Evolutionary conservation across 2,329 filamentous ascomycete species (phyloP).

Genomic region (Stemphylium lycopersici): DNA sequence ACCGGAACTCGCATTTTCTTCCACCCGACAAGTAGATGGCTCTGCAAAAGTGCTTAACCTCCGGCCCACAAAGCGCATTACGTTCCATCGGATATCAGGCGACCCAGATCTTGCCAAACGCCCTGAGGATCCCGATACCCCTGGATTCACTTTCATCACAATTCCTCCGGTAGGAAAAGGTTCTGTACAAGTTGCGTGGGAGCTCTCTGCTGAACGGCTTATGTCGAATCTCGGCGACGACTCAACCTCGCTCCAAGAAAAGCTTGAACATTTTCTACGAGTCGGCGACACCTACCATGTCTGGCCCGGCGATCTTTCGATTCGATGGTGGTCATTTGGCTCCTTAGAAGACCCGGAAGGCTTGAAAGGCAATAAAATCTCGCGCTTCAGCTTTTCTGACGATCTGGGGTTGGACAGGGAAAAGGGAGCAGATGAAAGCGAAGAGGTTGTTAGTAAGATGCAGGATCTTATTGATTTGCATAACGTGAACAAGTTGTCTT

Average conservation of each 20-base stretch:
- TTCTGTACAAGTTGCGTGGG: slow-evolving; percentile 12
- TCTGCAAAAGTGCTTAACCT: slow-evolving; percentile 16
- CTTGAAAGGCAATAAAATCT: slow-evolving; percentile 17
- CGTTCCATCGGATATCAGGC: slow-evolving; percentile 12
- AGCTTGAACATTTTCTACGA: slow-evolving; percentile 16
- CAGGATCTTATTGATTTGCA: slow-evolving; percentile 5
- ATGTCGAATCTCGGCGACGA: slow-evolving; percentile 13
- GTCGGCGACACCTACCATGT: slow-evolving; percentile 14
- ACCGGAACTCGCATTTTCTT: slow-evolving; percentile 10
- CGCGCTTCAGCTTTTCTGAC: slow-evolving; percentile 13
- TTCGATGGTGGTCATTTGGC: slow-evolving; percentile 18
- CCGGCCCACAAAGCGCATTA: slow-evolving; percentile 14
- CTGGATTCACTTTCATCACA: slow-evolving; percentile 16
- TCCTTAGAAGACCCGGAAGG: slow-evolving; percentile 16
- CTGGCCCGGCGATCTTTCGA: slow-evolving; percentile 10
- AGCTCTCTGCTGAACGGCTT: slow-evolving; percentile 11
- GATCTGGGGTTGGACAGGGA: slow-evolving; percentile 12
- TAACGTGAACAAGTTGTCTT: slow-evolving; percentile 5
- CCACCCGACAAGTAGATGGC: slow-evolving; percentile 13
- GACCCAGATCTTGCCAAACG: slow-evolving; percentile 15
- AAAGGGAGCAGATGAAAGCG: slow-evolving; percentile 8
- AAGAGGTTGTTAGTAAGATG: slow-evolving; percentile 6
- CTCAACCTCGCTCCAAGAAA: slow-evolving; percentile 11
- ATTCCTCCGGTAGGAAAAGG: slow-evolving; percentile 14
- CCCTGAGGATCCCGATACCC: slow-evolving; percentile 13